Base-by-base conservation (phyloP, 768 basidiomycete genomes). In the Terana coerulea region DNA sequence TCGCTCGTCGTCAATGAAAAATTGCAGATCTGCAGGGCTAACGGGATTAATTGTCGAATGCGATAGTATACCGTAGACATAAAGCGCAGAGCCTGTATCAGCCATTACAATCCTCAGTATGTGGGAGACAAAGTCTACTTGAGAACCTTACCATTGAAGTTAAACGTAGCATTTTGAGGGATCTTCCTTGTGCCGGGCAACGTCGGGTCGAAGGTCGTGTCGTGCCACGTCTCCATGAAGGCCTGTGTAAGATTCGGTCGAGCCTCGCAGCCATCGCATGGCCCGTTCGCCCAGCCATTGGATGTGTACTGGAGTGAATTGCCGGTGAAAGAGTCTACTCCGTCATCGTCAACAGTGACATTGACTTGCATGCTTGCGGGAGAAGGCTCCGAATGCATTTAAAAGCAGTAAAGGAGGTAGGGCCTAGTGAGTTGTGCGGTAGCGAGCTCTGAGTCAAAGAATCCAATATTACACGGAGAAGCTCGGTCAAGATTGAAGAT, bases 151-250 rank as follows among this genome's bases (percentile, higher is more conserved):
- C 57, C 57, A 41, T 25, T 51, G 49, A 61, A 61, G 3, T 34
- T 21, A 1, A 60, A 29, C 9, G 52, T 42, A 3, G 59, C 59
- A 33, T 52, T 35, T 14, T 47, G 31, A 19, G 39, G 39, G 7
- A 43, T 29, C 0, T 2, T 7, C 28, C 40, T 26, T 2, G 28
- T 14, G 10, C 48, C 49, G 5, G 12, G 11, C 34, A 40, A 33
- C 10, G 55, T 44, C 28, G 19, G 9, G 44, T 37, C 35, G 21
- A 44, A 55, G 33, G 59, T 67, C 0, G 62, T 59, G 24, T 71
- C 64, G 45, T 71, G 72, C 69, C 69, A 75, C 2, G 73, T 70
- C 14, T 62, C 61, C 45, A 49, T 48, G 25, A 34, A 56, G 8
- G 65, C 49, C 19, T 52, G 24, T 12, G 26, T 50, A 1, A 30